Evolutionary conservation across 192 early-diverging fungal species (phyloP), one percentile per base, ranked within the genome.

Genomic region (Cetraspora pellucida): DNA sequence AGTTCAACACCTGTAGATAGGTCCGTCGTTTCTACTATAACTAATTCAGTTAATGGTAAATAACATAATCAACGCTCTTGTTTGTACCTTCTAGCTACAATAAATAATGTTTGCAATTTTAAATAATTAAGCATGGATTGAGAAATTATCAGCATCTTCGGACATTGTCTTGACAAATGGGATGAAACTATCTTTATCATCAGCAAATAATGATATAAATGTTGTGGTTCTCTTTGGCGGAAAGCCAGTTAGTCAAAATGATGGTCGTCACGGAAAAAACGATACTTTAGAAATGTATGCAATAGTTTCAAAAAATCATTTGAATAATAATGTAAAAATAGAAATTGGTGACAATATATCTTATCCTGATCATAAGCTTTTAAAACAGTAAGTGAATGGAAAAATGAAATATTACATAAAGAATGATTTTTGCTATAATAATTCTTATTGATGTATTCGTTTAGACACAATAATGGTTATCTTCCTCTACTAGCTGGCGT

Each of bases 91-190:
- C 10, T 16, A 8, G 14, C 17, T 52, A n/a, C 11, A 47, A 19
- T 67, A 23, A 67, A n/a, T 19, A n/a, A 28, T 49, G 8, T 49
- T 70, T 49, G 16, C 11, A 61, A 2, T 66, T 66, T 3, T 37
- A 11, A 10, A 44, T 31, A 65, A 7, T 65, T 65, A n/a, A 54
- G 80, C 80, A 2, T 84, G 80, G 80, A 10, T 74, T 14, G 58
- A 67, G 0, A 58, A 54, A 0, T 45, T 84, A 17, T 65, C 80
- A 0, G 75, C 75, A 1, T n/a, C 73, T 44, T 68, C 78, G 8
- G 50, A 66, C 1, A 23, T 84, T 19, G 77, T 84, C 14, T 70
- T 87, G 17, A 87, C 80, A 50, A 84, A 87, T 58, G 86, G 86
- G 43, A 76, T 81, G 2, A 30, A 81, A 25, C 60, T 87, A 27